Evolutionary conservation across 108 stramenopile species (phyloP), one percentile per base, ranked within the genome.

Genomic region (Cyclotella cryptica): DNA sequence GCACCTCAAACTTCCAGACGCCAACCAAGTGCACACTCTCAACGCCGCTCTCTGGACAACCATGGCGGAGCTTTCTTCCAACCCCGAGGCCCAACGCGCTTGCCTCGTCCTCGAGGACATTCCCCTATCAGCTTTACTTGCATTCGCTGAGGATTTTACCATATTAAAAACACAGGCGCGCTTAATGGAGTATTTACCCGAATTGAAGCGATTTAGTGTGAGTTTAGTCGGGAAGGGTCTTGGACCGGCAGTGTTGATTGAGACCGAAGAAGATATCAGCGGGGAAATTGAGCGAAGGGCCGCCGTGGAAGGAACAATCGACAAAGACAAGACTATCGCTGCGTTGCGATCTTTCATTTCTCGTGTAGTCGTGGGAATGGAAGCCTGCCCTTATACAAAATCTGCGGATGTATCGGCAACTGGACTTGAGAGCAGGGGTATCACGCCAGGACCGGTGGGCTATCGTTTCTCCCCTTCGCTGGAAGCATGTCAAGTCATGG

Each of bases 41-140:
- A 87, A 88, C 42, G 93, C 88, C 10, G 91, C 93, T 1, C 47
- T 91, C 13, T 94, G 93, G 93, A 92, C 93, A n/a, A 90, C 87
- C 8, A 88, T 92, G 87, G 90, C 90, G 3, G 89, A 94, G 64
- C 61, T 94, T 0, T 40, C 59, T 11, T 84, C 84, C n/a, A 52
- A 74, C 24, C 86, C 78, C 46, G 63, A 77, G 18, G 72, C 72
- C 12, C 30, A 68, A 13, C 88, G 84, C 12, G 91, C 83, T 3
- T 94, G 93, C 66, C 44, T 94, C 41, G 77, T 94, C 17, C 47
- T 94, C 49, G 90, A 94, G 44, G 62, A 87, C 40, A 91, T 94
- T 62, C 89, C 91, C 9, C 52, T 88, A 19, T 69, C 66, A 10
- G 88, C 88, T 3, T 53, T 92, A 13, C 71, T 81, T 64, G 64